Evolutionary conservation across 2,329 filamentous ascomycete species (phyloP).

Genomic region (Cylindrodendrum hubeiense): DNA sequence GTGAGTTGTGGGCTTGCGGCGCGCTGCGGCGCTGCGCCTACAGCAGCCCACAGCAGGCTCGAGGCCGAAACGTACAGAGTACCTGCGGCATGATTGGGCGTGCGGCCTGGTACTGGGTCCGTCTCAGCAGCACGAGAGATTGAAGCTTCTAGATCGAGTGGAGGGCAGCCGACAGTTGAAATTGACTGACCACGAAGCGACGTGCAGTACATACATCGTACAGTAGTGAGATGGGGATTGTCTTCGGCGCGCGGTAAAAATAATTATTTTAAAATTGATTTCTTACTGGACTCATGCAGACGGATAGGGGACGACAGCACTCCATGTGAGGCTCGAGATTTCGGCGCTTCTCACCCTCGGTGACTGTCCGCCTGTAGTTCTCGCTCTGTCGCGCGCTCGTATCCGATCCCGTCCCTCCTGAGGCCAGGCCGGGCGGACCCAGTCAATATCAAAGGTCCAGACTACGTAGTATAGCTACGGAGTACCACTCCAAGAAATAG

Average conservation of each 20-base stretch:
- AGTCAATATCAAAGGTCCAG: conserved; percentile 15
- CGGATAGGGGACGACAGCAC: conserved; percentile 8
- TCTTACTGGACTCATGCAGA: conserved; percentile 10
- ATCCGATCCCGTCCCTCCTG: conserved; percentile 7
- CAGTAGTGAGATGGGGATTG: conserved; percentile 40
- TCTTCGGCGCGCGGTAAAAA: conserved; percentile 19
- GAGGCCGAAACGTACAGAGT: conserved; percentile 25
- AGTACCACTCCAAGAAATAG: conserved; percentile 5
- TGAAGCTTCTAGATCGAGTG: conserved; percentile 42
- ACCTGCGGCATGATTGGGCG: conserved; percentile 40
- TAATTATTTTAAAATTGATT: conserved; percentile 17
- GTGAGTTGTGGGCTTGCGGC: conserved; percentile 29
- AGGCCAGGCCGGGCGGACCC: conserved; percentile 18
- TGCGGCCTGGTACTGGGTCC: conserved; percentile 23
- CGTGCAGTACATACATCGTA: conserved; percentile 32
- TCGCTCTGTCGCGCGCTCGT: conserved; percentile 3
- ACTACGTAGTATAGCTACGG: conserved; percentile 5
- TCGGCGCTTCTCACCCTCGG: conserved; percentile 20
- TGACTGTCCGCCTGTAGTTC: conserved; percentile 17
- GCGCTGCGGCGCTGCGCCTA: conserved; percentile 31
- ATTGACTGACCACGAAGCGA: conserved; percentile 23
- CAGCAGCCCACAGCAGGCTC: conserved; percentile 13
- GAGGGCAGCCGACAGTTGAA: conserved; percentile 33
- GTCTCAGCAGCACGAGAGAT: conserved; percentile 44
- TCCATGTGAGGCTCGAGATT: conserved; percentile 7